These are phyloP conservation scores for Coemansia sp. DNA, from an alignment of 192 early-diverging fungal genomes.

Conservation along the genomic window DNA sequence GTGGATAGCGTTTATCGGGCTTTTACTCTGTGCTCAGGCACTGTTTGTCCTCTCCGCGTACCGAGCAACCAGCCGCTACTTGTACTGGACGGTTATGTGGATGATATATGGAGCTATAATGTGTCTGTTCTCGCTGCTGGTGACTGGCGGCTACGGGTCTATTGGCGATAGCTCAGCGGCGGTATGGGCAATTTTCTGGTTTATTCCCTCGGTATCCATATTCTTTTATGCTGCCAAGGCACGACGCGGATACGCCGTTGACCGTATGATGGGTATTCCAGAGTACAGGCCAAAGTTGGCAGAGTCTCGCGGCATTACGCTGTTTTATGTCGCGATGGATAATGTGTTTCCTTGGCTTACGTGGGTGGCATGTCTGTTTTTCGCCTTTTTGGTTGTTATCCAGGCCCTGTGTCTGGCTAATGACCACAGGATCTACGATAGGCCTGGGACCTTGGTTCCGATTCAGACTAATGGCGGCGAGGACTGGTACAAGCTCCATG, in stretches of 20 bases:
- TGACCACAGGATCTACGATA: conserved; percentile 31
- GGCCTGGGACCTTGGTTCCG: conserved; percentile 41
- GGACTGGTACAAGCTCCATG: conserved; percentile 47
- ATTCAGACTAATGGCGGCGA: conserved; percentile 48
- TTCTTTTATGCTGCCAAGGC: conserved; percentile 47
- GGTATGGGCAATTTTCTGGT: conserved; percentile 42
- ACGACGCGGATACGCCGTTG: conserved; percentile 50
- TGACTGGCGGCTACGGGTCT: conserved; percentile 39
- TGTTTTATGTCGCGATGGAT: conserved; percentile 41
- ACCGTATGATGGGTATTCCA: conserved; percentile 54
- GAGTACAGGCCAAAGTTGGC: conserved; percentile 46
- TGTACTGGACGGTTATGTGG: conserved; percentile 49
- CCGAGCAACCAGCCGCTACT: conserved; percentile 44
- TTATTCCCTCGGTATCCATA: conserved; percentile 16
- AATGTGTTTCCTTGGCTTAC: conserved; percentile 38
- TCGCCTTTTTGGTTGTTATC: conserved; percentile 44
- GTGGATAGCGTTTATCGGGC: conserved; percentile 48
- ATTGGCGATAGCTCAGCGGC: conserved; percentile 19
- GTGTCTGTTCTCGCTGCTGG: conserved; percentile 26
- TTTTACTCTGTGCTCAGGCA: conserved; percentile 35
- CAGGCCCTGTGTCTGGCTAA: conserved; percentile 52
- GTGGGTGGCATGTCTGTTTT: conserved; percentile 35
- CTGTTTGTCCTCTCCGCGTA: conserved; percentile 54
- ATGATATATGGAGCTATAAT: conserved; percentile 40
- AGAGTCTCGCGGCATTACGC: conserved; percentile 25